These are phyloP conservation scores for Talaromyces sp. DNA, from an alignment of 2,329 filamentous ascomycete species.

Conservation along the genomic window DNA sequence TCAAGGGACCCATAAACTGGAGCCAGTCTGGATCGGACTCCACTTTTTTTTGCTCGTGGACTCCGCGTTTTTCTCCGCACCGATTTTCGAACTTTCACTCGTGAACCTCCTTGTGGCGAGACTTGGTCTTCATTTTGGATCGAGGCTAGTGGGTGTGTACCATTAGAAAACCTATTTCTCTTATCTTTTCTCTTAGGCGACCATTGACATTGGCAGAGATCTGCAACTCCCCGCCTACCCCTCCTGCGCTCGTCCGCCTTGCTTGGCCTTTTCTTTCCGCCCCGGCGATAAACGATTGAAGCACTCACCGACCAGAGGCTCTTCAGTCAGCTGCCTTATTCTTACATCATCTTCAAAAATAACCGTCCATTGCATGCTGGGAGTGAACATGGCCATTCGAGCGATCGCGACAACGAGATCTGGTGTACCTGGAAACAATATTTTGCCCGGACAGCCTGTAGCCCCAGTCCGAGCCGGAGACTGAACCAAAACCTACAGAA, in stretches of 20 bases:
- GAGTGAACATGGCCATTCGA: constrained; percentile 29
- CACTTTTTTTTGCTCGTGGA: constrained; percentile 12
- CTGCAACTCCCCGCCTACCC: constrained; percentile 11
- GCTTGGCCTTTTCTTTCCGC: background rate
- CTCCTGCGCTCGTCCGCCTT: constrained; percentile 5
- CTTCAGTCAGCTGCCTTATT: background rate
- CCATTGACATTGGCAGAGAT: constrained; percentile 13
- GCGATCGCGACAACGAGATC: constrained; percentile 13
- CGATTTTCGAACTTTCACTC: constrained; percentile 1
- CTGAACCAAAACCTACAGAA: constrained; percentile 8
- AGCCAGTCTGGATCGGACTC: background rate
- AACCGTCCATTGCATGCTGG: background rate
- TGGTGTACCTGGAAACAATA: constrained; percentile 18
- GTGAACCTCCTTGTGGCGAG: background rate
- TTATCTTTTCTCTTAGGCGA: background rate
- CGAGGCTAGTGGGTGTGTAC: background rate
- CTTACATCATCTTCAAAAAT: background rate
- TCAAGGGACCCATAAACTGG: too few relatives aligned
- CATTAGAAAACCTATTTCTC: background rate
- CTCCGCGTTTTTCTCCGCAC: constrained; percentile 13
- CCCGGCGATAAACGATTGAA: constrained; percentile 6
- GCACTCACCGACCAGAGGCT: background rate
- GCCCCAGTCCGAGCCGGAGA: constrained; percentile 21
- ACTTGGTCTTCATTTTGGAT: background rate
- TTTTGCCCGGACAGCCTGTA: constrained; percentile 8